These are phyloP conservation scores for Butyriboletus loyo DNA, from an alignment of 768 basidiomycete species.

Conservation along the genomic window DNA sequence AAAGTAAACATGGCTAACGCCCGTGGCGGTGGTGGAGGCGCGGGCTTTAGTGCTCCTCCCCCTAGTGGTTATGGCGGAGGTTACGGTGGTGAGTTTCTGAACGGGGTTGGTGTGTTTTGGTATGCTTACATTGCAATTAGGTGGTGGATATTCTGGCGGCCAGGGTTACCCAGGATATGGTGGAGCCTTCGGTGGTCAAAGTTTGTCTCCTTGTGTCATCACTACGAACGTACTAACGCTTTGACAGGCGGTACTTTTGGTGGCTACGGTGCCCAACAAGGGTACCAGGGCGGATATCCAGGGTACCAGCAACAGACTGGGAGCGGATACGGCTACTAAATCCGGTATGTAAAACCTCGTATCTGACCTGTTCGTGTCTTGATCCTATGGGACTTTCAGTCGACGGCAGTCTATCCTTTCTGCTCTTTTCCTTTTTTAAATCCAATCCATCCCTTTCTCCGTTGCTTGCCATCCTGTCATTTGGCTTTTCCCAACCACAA, in stretches of 20 bases:
- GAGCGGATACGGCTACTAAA: constrained; percentile 29
- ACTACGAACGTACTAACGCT: not conserved
- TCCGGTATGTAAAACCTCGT: not conserved
- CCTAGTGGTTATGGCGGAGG: constrained; percentile 33
- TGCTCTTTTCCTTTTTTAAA: not conserved
- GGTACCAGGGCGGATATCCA: constrained; percentile 22
- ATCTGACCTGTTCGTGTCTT: not conserved
- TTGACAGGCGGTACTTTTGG: constrained; percentile 7
- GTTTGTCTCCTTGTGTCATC: not conserved
- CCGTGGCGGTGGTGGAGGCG: constrained; percentile 52
- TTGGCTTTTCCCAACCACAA: constrained; percentile 1
- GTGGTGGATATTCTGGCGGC: constrained; percentile 30
- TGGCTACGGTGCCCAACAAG: constrained; percentile 16
- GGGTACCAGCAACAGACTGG: constrained; percentile 27
- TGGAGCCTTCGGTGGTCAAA: constrained; percentile 17
- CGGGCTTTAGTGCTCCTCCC: constrained; percentile 28
- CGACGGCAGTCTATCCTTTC: not conserved
- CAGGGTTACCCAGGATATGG: constrained; percentile 29
- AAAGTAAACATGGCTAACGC: constrained; percentile 85
- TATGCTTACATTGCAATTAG: constrained; percentile 19
- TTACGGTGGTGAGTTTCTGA: constrained; percentile 20
- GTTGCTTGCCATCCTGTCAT: not conserved
- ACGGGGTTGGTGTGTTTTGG: not conserved
- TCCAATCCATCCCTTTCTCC: not conserved
- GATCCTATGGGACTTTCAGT: not conserved